phyloP scores from a whole-genome alignment of 495 filamentous ascomycete genomes.

The Apodospora peruviana region DNA sequence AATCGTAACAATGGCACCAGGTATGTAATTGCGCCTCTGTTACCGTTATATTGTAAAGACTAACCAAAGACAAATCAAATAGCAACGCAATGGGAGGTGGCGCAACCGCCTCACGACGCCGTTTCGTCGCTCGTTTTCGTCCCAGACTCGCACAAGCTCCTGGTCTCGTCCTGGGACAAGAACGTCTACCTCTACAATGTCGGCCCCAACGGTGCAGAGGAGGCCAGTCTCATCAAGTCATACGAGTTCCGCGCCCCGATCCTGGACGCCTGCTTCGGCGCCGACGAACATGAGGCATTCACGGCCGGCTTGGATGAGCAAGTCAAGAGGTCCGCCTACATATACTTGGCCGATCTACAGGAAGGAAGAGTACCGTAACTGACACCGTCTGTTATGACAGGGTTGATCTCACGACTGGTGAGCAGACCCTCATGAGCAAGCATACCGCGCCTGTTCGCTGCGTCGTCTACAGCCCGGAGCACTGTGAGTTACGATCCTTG shows the following conservation, averaged over 20 bases:
- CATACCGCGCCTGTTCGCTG: conserved; percentile 75
- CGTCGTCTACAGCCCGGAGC: conserved; percentile 72
- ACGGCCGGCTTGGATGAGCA: conserved; percentile 79
- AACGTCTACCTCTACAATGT: conserved; percentile 86
- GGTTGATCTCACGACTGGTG: conserved; percentile 65
- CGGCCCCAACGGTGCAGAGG: conserved; percentile 46
- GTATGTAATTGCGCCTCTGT: conserved; percentile 17
- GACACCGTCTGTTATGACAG: conserved; percentile 32
- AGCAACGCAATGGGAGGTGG: conserved; percentile 65
- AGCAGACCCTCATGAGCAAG: conserved; percentile 68
- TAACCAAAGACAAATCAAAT: conserved; percentile 3
- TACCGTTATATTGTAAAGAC: background rate
- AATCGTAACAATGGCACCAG: conserved; percentile 31
- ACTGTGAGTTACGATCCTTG: conserved; percentile 44
- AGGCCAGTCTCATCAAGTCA: conserved; percentile 57
- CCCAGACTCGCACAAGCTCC: conserved; percentile 60
- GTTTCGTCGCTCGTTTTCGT: conserved; percentile 85
- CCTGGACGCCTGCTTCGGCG: conserved; percentile 86
- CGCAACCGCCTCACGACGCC: conserved; percentile 75
- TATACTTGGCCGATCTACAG: background rate
- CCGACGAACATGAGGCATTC: conserved; percentile 73
- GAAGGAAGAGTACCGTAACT: background rate
- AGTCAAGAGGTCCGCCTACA: conserved; percentile 58
- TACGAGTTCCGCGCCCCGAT: conserved; percentile 83
- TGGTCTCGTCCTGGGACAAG: conserved; percentile 93